phyloP scores from a whole-genome alignment of 257 asterid genomes.

The Coffea eugenioides region DNA sequence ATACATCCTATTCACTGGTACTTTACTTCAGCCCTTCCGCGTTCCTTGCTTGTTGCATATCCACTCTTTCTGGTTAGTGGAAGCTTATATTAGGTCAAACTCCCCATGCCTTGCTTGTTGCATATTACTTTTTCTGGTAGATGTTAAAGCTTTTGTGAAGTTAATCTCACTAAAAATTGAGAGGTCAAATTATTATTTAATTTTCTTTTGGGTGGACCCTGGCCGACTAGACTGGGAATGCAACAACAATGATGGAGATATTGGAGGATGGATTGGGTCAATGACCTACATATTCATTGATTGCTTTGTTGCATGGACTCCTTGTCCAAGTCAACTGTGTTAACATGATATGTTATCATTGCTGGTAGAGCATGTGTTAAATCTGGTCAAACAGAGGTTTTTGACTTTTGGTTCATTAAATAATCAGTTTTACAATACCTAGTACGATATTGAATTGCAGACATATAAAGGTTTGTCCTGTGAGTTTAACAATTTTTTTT shows the following conservation, averaged over 20 bases:
- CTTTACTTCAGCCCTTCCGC: conserved; percentile 98
- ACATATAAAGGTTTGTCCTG: neutral
- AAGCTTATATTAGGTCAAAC: too few species aligned
- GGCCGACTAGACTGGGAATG: neutral
- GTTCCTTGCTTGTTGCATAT: conserved; percentile 83
- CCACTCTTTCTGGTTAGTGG: conserved; percentile 86
- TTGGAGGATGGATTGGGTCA: neutral
- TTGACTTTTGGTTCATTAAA: neutral
- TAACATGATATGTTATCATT: neutral
- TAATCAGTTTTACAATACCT: neutral
- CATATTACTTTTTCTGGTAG: conserved; percentile 91
- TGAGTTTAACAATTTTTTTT: neutral
- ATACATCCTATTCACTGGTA: conserved; percentile 94
- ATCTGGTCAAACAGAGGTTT: neutral
- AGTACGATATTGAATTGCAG: neutral
- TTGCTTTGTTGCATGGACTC: neutral
- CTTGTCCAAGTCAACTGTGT: neutral
- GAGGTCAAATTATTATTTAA: neutral
- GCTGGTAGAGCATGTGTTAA: neutral
- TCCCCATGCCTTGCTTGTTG: conserved; percentile 84
- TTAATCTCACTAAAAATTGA: neutral
- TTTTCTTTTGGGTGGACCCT: neutral
- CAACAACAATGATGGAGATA: too few species aligned
- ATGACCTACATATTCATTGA: neutral
- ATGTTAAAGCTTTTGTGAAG: conserved; percentile 21